A percentile compares a stretch with the other conserved stretches of the same genome.
Evolutionary conservation across 2,329 filamentous ascomycete species (phyloP).

Genomic region (Bipolaris zeicola): DNA sequence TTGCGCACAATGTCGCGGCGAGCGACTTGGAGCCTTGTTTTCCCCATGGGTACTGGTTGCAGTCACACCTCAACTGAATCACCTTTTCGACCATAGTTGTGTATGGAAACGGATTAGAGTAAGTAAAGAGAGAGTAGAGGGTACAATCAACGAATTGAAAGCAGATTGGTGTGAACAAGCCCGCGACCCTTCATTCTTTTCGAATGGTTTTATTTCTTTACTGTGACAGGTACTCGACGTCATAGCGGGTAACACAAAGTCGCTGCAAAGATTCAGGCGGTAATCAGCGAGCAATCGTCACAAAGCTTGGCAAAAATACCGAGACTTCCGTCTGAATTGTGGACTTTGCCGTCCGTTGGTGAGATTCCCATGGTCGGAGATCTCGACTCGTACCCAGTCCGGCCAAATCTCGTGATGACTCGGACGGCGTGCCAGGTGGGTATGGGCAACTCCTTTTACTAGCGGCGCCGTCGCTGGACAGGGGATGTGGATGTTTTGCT

Average conservation of each 20-base stretch:
- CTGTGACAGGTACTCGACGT: slow-evolving; percentile 38
- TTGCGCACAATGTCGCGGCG: slow-evolving; percentile 67
- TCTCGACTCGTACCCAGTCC: neutral
- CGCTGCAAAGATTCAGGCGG: slow-evolving; percentile 6
- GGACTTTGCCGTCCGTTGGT: neutral
- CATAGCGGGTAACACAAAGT: slow-evolving; percentile 33
- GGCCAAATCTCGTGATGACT: slow-evolving; percentile 4
- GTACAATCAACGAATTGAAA: neutral
- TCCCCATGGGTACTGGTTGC: slow-evolving; percentile 73
- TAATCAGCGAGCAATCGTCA: slow-evolving; percentile 22
- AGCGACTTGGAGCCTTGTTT: slow-evolving; percentile 69
- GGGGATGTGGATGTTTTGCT: neutral
- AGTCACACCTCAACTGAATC: slow-evolving; percentile 60
- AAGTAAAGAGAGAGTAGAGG: neutral
- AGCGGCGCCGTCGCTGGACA: neutral
- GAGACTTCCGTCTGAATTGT: slow-evolving; percentile 2
- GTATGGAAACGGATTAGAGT: neutral
- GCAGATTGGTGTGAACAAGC: slow-evolving; percentile 1
- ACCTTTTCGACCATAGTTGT: slow-evolving; percentile 56
- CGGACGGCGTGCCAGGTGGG: neutral
- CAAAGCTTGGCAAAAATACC: slow-evolving; percentile 9
- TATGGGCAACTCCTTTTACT: neutral
- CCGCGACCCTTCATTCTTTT: slow-evolving; percentile 8
- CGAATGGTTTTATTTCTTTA: slow-evolving; percentile 10
- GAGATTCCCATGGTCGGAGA: neutral